Conservation (phyloP, 345 rosid genomes). For the Stellera chamaejasme region DNA sequence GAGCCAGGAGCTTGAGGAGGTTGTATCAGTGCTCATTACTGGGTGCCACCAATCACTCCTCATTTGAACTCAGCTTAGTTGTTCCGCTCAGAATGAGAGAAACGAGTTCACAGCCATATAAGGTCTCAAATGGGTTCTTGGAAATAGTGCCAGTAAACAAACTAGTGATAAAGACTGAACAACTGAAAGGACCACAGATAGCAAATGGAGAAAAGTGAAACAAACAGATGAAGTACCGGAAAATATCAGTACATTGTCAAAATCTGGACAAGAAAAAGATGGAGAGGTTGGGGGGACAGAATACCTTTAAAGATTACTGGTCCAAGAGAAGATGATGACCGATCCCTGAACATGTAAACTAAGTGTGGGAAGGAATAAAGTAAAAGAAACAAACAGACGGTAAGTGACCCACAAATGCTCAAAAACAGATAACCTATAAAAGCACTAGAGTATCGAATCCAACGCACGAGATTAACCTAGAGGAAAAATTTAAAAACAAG, state of each 20-base stretch:
- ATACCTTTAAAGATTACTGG: slow-evolving; percentile 2
- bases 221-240: slow-evolving; percentile 1
- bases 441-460: slow-evolving; percentile 4
- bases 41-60: slow-evolving; percentile 50
- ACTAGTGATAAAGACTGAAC: not conserved
- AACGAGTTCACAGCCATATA: not conserved
- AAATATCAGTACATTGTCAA: not conserved
- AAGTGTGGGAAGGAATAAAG: slow-evolving; percentile 3
- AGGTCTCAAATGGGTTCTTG: slow-evolving; percentile 2
- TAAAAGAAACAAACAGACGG: slow-evolving; percentile 8
- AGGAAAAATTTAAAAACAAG: slow-evolving; percentile 1
- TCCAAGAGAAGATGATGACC: not conserved
- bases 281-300: not conserved
- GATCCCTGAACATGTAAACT: not conserved
- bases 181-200: not conserved
- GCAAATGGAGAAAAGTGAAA: not conserved
- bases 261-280: not conserved
- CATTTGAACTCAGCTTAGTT: slow-evolving; percentile 24
- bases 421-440: not conserved
- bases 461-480: not conserved
- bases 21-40: slow-evolving; percentile 51
- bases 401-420: not conserved
- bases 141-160: slow-evolving; percentile 2
- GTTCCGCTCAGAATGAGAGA: slow-evolving; percentile 4
- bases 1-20: slow-evolving; percentile 64